These are phyloP conservation scores for Pythium pyrilobum DNA, from an alignment of 352 stramenopile species.

Conservation along the genomic window DNA sequence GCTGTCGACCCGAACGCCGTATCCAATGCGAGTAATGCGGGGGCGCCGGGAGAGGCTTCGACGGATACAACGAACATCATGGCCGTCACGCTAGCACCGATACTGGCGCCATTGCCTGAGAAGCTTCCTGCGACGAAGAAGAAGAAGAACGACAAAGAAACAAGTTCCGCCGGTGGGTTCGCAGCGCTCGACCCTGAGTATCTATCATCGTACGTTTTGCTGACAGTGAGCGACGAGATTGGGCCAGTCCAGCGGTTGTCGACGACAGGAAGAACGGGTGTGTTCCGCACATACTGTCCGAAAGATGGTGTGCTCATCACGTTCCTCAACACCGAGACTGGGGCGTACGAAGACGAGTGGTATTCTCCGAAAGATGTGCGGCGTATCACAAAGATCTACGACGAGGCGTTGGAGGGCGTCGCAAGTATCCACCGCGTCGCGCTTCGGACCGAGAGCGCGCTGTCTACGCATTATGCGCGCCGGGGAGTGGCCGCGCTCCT, in stretches of 20 bases:
- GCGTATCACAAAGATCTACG: slow-evolving; percentile 76
- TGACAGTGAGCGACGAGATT: slow-evolving; percentile 69
- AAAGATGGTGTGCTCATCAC: slow-evolving; percentile 71
- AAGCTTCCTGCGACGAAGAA: slow-evolving; percentile 18
- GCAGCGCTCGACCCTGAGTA: slow-evolving; percentile 70
- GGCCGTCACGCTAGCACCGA: slow-evolving; percentile 71
- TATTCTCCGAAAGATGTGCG: slow-evolving; percentile 64
- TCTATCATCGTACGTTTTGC: slow-evolving; percentile 62
- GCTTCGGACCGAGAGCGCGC: slow-evolving; percentile 68
- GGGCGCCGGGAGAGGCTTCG: slow-evolving; percentile 6
- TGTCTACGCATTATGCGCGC: slow-evolving; percentile 80
- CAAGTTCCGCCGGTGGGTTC: slow-evolving; percentile 25
- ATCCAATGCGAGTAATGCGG: no score
- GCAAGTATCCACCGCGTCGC: slow-evolving; percentile 75
- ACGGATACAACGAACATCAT: slow-evolving; percentile 62
- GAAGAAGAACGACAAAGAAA: slow-evolving; percentile 3
- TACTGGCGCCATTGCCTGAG: slow-evolving; percentile 41
- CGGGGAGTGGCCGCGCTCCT: slow-evolving; percentile 44
- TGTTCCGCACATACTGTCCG: slow-evolving; percentile 49
- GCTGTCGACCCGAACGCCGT: neutral
- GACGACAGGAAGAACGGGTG: slow-evolving; percentile 58
- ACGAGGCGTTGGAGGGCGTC: slow-evolving; percentile 60
- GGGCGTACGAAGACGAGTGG: slow-evolving; percentile 83
- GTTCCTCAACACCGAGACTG: slow-evolving; percentile 84
- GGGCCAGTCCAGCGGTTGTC: slow-evolving; percentile 65